Conservation (phyloP, 2,329 filamentous ascomycete genomes). For the Colletotrichum abscissum region DNA sequence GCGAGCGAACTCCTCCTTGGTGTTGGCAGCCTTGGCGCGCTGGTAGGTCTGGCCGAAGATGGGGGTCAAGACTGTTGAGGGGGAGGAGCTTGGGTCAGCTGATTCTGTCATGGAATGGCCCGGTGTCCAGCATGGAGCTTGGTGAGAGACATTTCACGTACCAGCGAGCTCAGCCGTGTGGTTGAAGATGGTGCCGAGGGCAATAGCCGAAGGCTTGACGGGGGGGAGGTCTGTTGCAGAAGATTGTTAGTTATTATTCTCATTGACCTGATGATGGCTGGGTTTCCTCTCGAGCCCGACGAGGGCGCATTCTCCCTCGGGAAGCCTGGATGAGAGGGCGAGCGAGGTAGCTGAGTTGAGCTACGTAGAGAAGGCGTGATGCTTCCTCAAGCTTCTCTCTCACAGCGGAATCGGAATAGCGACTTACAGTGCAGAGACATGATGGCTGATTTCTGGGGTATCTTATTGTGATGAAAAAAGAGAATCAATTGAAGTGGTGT, state of each 20-base stretch:
- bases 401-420: background rate
- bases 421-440: conserved; percentile 72
- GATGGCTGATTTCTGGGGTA: conserved; percentile 42
- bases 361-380: background rate
- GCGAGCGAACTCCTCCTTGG: conserved; percentile 95
- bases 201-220: conserved; percentile 98
- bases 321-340: too few species aligned
- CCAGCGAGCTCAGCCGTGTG: conserved; percentile 86
- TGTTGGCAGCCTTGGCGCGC: conserved; percentile 89
- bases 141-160: conserved; percentile 39
- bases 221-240: conserved; percentile 67
- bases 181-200: conserved; percentile 95
- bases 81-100: background rate
- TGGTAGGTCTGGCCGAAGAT: conserved; percentile 96
- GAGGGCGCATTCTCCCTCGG: background rate
- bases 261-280: background rate
- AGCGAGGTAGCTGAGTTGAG: too few species aligned
- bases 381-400: background rate
- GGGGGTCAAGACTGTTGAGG: conserved; percentile 74
- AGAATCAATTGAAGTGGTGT: conserved; percentile 25
- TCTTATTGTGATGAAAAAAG: conserved; percentile 20
- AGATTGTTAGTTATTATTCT: background rate
- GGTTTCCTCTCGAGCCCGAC: background rate
- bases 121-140: background rate
- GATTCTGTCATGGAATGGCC: background rate